phyloP scores from a whole-genome alignment of 352 stramenopile species.

The Lagenidium giganteum region DNA sequence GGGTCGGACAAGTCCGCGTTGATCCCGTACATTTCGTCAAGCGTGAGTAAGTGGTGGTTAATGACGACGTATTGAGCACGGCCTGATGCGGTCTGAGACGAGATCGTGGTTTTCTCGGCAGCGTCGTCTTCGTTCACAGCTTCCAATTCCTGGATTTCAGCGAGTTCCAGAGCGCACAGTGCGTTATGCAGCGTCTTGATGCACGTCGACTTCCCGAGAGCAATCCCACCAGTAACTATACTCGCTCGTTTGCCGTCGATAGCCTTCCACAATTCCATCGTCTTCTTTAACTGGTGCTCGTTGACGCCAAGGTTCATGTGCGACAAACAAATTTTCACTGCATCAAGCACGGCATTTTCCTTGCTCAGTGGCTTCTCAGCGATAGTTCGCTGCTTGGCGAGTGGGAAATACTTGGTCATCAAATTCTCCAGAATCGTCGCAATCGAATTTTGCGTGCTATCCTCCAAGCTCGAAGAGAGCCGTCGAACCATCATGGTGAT shows the following conservation, averaged over 20 bases:
- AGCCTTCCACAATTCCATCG: conserved; percentile 32
- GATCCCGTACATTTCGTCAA: no score
- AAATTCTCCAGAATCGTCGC: no score
- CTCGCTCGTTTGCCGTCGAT: conserved; percentile 21
- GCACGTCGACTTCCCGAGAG: conserved; percentile 41
- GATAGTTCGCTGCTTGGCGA: conserved; percentile 18
- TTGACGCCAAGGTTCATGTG: conserved; percentile 13
- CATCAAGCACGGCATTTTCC: conserved; percentile 34
- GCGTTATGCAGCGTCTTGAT: conserved; percentile 43
- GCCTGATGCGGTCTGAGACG: no score
- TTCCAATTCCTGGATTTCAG: no score
- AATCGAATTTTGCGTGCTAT: no score
- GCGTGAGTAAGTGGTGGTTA: no score
- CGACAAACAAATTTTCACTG: conserved; percentile 38
- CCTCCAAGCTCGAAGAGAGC: no score
- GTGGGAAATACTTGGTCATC: conserved; percentile 23
- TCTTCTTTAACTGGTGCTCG: conserved; percentile 16
- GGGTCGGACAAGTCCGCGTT: no score
- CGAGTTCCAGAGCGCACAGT: conserved; percentile 34
- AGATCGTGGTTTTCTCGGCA: neutral
- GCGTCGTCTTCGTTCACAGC: conserved; percentile 14
- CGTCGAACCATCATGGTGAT: conserved; percentile 1
- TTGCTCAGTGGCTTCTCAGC: conserved; percentile 7
- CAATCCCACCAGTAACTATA: conserved; percentile 31
- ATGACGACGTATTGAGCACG: no score